Base-by-base conservation (phyloP, 108 stramenopile genomes). In the Aurantiochytrium sp. region DNA sequence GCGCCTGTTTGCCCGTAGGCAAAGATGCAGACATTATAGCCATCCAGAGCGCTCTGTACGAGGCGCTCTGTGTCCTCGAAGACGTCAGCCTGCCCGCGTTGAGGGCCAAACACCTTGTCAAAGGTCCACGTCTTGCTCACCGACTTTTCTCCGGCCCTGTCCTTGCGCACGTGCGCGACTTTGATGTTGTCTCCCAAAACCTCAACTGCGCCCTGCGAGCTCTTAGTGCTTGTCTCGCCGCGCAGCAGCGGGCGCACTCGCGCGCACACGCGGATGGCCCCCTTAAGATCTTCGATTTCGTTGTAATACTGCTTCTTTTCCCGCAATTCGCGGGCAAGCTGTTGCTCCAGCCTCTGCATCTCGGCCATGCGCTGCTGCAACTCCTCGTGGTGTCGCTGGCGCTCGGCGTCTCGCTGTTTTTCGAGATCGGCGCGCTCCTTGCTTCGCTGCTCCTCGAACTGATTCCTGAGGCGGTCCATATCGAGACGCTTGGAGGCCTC, bases 271-370 rank as follows among this genome's bases (percentile, higher is more conserved):
- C 93, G 86, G 87, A 94, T 94, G 55, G 92, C 90, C 17, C 93
- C 93, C 91, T 94, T 94, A 89, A 94, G 89, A 88, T 94, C 93
- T 55, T 94, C 94, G 89, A 94, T 91, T 90, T 85, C 68, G 88
- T 94, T 94, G 89, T 86, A 92, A 87, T 93, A 93, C 55, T 91
- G 89, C 91, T 93, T 93, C 55, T 93, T 92, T 31, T 90, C 85
- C 55, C 54, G 50, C 69, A 91, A 89, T 54, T 88, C 42, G 21
- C 21, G 37, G 4, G 19, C 52, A 30, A 89, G 37, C 48, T 91
- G 86, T 0, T 81, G 42, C 24, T 81, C 73, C 6, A 81, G n/a
- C 42, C 2, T 48, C 12, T 48, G 73, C 73, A 81, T 48, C 39
- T 81, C 45, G 2, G 10, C 54, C 22, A 55, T 39, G 19, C 17